A percentile compares a stretch with the other conserved stretches of the same genome.
phyloP scores from a whole-genome alignment of 2,329 filamentous ascomycete genomes.

The Alternaria dauci region DNA sequence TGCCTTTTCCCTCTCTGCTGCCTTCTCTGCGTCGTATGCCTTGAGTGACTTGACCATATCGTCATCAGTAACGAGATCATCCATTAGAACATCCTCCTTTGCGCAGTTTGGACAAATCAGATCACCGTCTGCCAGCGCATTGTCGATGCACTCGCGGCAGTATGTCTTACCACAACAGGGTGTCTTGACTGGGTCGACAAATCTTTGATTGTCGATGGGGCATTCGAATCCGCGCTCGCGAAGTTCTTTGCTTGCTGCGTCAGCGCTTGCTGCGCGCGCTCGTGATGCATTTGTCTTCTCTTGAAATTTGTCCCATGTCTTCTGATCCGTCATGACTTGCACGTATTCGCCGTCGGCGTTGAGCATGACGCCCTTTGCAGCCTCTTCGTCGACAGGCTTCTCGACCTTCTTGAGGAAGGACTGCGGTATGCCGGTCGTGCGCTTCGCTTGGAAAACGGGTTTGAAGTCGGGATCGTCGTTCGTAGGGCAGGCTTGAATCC shows the following conservation, averaged over 20 bases:
- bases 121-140: conserved; percentile 97
- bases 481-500: conserved; percentile 98
- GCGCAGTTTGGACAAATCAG: conserved; percentile 93
- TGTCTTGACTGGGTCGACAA: conserved; percentile 98
- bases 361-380: conserved; percentile 91
- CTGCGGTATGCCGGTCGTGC: conserved; percentile 94
- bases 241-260: conserved; percentile 82
- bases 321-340: conserved; percentile 93
- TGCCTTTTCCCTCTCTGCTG: conserved; percentile 50
- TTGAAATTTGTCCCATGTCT: conserved; percentile 96
- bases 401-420: conserved; percentile 96
- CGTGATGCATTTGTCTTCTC: conserved; percentile 89
- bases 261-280: conserved; percentile 79
- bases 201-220: conserved; percentile 96
- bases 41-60: conserved; percentile 81
- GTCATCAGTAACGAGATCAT: conserved; percentile 79
- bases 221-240: conserved; percentile 90
- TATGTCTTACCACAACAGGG: conserved; percentile 98
- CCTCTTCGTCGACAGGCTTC: conserved; percentile 85
- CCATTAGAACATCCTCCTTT: conserved; percentile 89
- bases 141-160: conserved; percentile 99
- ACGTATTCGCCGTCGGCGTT: conserved; percentile 98
- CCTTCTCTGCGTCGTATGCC: conserved; percentile 69
- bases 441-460: conserved; percentile 89
- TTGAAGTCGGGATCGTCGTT: conserved; percentile 98